These are phyloP conservation scores for Arabidopsis thaliana DNA, from an alignment of 345 rosid species.

Conservation along the genomic window DNA sequence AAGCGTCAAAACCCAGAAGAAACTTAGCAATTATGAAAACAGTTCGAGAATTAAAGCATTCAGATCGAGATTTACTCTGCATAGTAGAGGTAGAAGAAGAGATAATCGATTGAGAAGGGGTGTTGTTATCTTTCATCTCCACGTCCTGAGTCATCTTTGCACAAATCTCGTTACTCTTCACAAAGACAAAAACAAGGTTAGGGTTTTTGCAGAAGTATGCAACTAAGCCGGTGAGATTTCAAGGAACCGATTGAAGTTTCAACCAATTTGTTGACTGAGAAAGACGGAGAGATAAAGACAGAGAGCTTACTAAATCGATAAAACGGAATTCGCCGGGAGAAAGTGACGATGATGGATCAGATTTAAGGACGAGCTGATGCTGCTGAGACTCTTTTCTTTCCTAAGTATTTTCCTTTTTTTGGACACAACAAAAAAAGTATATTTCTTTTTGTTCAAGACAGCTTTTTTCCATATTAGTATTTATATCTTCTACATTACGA, in stretches of 20 bases:
- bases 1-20: conserved; percentile 4
- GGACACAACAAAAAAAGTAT: background rate
- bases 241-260: background rate
- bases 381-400: conserved; percentile 16
- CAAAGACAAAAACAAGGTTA: conserved; percentile 9
- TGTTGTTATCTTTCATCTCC: conserved; percentile 76
- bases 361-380: conserved; percentile 27
- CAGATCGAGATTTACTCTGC: conserved; percentile 46
- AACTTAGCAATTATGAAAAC: background rate
- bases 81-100: conserved; percentile 66
- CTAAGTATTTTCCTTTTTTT: conserved; percentile 48
- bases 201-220: conserved; percentile 24
- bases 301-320: conserved; percentile 21
- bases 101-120: conserved; percentile 59
- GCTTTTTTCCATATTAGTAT: background rate
- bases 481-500: rapidly evolving
- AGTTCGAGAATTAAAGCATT: background rate
- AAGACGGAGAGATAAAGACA: background rate
- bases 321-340: conserved; percentile 11
- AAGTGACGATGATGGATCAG: conserved; percentile 13
- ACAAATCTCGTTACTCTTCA: conserved; percentile 21
- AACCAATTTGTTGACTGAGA: background rate
- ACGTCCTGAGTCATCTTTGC: conserved; percentile 79
- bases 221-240: background rate
- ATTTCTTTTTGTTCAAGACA: conserved; percentile 57